Base-by-base conservation (phyloP, 176 grass and related monocot species). In the Areca catechu region DNA sequence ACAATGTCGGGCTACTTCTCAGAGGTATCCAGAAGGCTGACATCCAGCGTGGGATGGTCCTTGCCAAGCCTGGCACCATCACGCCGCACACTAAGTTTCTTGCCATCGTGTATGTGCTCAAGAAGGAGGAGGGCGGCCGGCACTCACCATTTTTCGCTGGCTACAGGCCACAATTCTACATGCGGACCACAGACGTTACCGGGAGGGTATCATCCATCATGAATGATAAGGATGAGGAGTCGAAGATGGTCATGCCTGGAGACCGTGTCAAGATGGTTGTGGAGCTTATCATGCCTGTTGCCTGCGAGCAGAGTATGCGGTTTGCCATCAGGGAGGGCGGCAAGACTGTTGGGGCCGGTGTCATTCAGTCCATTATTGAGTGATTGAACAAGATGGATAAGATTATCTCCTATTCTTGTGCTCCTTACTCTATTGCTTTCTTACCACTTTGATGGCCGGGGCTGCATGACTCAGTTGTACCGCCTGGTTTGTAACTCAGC, bases 321-420 rank as follows among this genome's bases (percentile, higher is more conserved):
- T 62, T 62, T 12, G 60, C 60, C 18, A 62, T 62, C 60, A 21
- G 60, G 37, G 60, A 62, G 60, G 60, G 60, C 4, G 60, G 60
- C 18, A 62, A 62, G 19, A 62, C 60, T 0, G 60, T 62, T 1
- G 60, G 60, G 4, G 60, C 60, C 3, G 60, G 60, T 20, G 60
- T 62, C 3, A 62, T 62, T 16, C 60, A 62, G 20, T 49, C 60
- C 60, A 62, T 62, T n/a, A 62, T 62, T 7, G 60, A 62, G 29
- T 62, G 19, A 47, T 30, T 24, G 50, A 20, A 53, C 27, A 37
- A n/a, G 20, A 21, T 37, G 9, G 23, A 20, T 37, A 43, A 12
- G 10, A 43, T 43, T 43, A 2, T 43, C 34, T 14, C 34, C 27
- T 29, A 43, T 12, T 43, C 34, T 43, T 43, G 34, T 43, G 9